Base-by-base conservation (phyloP, 2,329 filamentous ascomycete genomes). In the Colletotrichum incanum region DNA sequence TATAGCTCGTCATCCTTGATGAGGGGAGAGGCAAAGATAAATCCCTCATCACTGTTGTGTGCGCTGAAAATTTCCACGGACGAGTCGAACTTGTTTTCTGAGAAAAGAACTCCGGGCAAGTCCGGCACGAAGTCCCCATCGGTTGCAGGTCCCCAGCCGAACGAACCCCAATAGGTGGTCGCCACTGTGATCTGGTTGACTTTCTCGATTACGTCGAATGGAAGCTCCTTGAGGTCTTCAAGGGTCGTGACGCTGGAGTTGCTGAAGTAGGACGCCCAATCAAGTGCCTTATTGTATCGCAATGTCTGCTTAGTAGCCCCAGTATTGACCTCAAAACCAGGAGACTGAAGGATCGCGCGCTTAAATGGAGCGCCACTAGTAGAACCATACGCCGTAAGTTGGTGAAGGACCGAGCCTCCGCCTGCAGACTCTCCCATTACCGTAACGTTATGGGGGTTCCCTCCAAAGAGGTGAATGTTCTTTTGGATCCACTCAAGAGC, bases 21-120 rank as follows among this genome's bases (percentile, higher is more conserved):
- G 54, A 82, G 81, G 45, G 83, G 81, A 0, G 84, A 83, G 5
- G 82, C 82, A 72, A 88, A 88, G 2, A 73, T 71, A 18, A 80
- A 76, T 5, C 84, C 86, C 80, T 90, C 87, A 74, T 89, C 84
- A 5, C 85, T 85, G 71, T 86, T 88, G 76, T 86, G 73, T 5
- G 76, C 74, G 16, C 73, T 52, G 60, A 77, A 69, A 8, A 77
- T 31, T 2, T 49, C 16, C 12, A 74, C 64, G 11, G 31, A 45
- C 16, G 56, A 39, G 2, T 72, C 55, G 34, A 49, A 75, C 2
- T 34, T 43, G 1, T 60, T 66, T 26, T 74, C 39, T 1, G 62
- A 50, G 16, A 75, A 20, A 3, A 75, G 47, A 18, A 70, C 58
- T 7, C 65, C 28, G 5, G 73, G 66, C 12, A 65, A 43, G 20